phyloP scores from a whole-genome alignment of 1,139 yeast species.

The Geotrichum aggregatum region DNA sequence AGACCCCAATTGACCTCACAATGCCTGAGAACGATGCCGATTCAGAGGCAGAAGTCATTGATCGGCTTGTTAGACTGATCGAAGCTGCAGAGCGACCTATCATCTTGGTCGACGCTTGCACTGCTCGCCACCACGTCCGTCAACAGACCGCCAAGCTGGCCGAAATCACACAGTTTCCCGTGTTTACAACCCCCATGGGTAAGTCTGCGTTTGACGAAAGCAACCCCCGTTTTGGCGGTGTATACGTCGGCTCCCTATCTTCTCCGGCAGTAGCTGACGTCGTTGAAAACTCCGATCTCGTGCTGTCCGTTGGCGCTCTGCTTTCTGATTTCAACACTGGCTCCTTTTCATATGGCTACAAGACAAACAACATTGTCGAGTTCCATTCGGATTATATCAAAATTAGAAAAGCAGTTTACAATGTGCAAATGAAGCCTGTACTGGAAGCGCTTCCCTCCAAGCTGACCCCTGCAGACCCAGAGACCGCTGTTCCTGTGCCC shows the following conservation, averaged over 20 bases:
- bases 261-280: conserved; percentile 69
- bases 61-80: conserved; percentile 52
- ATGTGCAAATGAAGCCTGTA: conserved; percentile 71
- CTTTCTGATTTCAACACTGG: conserved; percentile 89
- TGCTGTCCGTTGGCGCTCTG: conserved; percentile 75
- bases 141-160: conserved; percentile 60
- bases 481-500: conserved; percentile 27
- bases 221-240: conserved; percentile 77
- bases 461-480: conserved; percentile 21
- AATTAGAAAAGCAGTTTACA: conserved; percentile 70
- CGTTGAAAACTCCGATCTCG: conserved; percentile 73
- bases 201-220: conserved; percentile 74
- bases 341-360: conserved; percentile 76
- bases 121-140: conserved; percentile 68
- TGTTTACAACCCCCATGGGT: conserved; percentile 88
- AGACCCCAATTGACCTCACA: conserved; percentile 60
- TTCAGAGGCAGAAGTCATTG: conserved; percentile 69
- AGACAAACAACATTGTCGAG: conserved; percentile 75
- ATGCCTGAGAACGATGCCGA: conserved; percentile 62
- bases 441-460: conserved; percentile 45
- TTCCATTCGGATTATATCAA: conserved; percentile 86
- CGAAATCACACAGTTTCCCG: conserved; percentile 71
- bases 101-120: conserved; percentile 83
- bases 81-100: conserved; percentile 61
- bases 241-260: conserved; percentile 76